Evolutionary conservation across 1,284 basidiomycete genomes (phyloP).

Genomic region (Fomitopsis pinicola): DNA sequence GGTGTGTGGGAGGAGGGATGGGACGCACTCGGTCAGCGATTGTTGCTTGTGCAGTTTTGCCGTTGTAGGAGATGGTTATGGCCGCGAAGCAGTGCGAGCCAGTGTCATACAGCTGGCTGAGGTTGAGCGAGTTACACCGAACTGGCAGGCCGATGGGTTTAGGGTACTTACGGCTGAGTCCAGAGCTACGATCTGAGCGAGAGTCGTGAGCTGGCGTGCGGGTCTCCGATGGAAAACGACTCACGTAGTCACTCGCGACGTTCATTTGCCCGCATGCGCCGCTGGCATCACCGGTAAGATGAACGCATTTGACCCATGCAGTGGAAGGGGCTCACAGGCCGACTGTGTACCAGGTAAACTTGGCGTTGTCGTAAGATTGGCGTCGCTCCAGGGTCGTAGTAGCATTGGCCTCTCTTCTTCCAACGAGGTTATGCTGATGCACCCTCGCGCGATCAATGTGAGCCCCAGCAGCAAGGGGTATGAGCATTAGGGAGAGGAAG

Average conservation of each 20-base stretch:
- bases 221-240: constrained; percentile 19
- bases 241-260: constrained; percentile 44
- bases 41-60: constrained; percentile 55
- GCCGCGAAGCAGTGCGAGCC: constrained; percentile 62
- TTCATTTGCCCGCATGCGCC: constrained; percentile 55
- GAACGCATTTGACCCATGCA: not conserved
- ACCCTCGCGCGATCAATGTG: not conserved
- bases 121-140: not conserved
- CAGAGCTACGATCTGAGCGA: constrained; percentile 15
- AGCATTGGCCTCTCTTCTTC: not conserved
- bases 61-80: constrained; percentile 63
- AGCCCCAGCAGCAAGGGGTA: not conserved
- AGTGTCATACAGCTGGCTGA: constrained; percentile 43
- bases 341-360: not conserved
- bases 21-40: constrained; percentile 62
- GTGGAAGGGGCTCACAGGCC: not conserved
- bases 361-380: not conserved
- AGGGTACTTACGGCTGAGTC: constrained; percentile 21
- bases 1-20: not conserved
- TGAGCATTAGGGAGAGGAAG: not conserved
- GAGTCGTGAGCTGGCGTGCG: not conserved
- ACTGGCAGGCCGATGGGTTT: constrained; percentile 33
- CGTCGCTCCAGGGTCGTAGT: not conserved
- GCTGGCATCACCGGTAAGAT: constrained; percentile 24
- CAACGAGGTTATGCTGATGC: not conserved